Percentiles rank a stretch among this genome's conserved stretches.
Conservation (phyloP, 2,329 filamentous ascomycete species). For the Penicillium sp. region DNA sequence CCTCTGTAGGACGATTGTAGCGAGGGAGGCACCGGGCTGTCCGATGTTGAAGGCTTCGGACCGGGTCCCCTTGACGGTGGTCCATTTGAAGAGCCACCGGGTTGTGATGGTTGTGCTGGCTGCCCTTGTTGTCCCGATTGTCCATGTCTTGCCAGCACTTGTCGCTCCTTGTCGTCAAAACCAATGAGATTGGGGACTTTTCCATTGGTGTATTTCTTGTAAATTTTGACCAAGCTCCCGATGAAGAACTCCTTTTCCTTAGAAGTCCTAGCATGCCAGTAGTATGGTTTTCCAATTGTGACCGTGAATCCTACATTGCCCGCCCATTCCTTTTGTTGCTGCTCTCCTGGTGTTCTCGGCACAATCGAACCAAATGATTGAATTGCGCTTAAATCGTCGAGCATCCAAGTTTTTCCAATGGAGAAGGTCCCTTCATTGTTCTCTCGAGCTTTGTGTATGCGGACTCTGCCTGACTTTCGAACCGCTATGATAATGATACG, state of each 20-base stretch:
- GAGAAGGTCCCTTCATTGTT: conserved; percentile 90
- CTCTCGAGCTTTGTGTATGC: conserved; percentile 93
- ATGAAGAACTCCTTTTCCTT: conserved; percentile 99
- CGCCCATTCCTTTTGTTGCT: conserved; percentile 63
- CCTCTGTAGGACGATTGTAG: conserved; percentile 26
- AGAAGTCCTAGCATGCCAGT: conserved; percentile 84
- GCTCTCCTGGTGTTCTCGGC: conserved; percentile 52
- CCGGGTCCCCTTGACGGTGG: conserved; percentile 22
- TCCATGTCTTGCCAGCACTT: conserved; percentile 57
- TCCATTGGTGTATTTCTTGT: conserved; percentile 87
- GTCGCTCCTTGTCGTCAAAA: conserved; percentile 71
- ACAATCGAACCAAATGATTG: conserved; percentile 65
- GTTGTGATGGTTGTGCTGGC: conserved; percentile 1
- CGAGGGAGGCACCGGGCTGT: conserved; percentile 1
- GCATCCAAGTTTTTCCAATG: conserved; percentile 95
- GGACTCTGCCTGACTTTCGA: conserved; percentile 79
- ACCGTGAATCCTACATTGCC: conserved; percentile 76
- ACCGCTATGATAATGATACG: conserved; percentile 90
- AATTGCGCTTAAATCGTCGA: conserved; percentile 77
- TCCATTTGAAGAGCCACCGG: conserved; percentile 5
- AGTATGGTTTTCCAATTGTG: conserved; percentile 86
- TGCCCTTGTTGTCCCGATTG: conserved; percentile 7
- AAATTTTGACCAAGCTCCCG: conserved; percentile 90
- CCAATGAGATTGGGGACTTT: conserved; percentile 68
- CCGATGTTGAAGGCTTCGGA: conserved; percentile 12